phyloP scores from a whole-genome alignment of 2,329 filamentous ascomycete species.

The Penicillium corylophilum region DNA sequence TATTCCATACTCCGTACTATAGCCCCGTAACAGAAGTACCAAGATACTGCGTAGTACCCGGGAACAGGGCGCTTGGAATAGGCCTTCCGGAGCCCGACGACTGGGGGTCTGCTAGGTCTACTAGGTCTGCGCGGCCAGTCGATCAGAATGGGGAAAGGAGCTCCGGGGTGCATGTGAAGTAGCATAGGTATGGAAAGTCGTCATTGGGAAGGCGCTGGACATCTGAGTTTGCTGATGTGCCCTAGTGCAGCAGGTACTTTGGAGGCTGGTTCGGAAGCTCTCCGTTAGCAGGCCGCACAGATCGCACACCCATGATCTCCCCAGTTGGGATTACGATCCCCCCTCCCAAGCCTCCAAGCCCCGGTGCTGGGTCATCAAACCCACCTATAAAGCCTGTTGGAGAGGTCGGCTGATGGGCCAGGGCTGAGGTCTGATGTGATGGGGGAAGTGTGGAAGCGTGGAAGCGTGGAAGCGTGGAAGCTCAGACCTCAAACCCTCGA shows the following conservation, averaged over 20 bases:
- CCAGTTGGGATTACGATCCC: conserved; percentile 7
- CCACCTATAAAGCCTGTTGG: background rate
- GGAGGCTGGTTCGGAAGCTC: background rate
- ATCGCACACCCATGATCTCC: background rate
- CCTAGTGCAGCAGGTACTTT: conserved; percentile 2
- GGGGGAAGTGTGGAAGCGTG: no score
- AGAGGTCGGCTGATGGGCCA: background rate
- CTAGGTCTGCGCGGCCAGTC: background rate
- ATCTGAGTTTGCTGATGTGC: conserved; percentile 1
- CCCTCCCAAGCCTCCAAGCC: background rate
- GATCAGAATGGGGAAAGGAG: background rate
- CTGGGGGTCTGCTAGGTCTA: background rate
- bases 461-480: no score
- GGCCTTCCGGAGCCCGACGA: background rate
- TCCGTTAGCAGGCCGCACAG: background rate
- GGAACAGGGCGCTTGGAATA: background rate
- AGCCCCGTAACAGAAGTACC: no score
- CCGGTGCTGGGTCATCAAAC: no score
- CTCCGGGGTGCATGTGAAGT: background rate
- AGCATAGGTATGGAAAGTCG: no score
- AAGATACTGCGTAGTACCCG: no score
- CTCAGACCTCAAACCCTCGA: background rate
- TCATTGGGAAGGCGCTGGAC: no score
- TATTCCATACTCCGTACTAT: no score
- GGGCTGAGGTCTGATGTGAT: background rate